Evolutionary conservation across 2,329 filamentous ascomycete species (phyloP), one percentile per base, ranked within the genome.

Genomic region (Colletotrichum kahawae): DNA sequence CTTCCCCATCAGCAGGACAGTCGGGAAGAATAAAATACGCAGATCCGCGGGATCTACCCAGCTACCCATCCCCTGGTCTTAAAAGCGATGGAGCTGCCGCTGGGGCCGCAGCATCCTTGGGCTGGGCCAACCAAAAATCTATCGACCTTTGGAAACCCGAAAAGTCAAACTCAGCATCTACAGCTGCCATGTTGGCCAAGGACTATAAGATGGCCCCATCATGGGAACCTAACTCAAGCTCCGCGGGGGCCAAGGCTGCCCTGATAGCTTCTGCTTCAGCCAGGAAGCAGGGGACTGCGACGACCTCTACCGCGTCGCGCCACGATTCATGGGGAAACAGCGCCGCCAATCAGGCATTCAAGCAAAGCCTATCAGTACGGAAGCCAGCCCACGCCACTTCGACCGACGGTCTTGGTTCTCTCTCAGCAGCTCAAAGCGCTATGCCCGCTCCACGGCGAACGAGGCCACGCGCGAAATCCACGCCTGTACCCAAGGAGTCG

Each of bases 361-460:
- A 88, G 77, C 89, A 87, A 33, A 77, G 71, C 24, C 75, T 69
- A 14, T 63, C 75, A 18, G 79, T 67, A 72, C 77, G 70, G 83
- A 82, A 38, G 79, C 87, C 51, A 86, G 84, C 69, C 4, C 34
- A 72, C 8, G 51, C 51, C 6, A 79, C 82, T n/a, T 81, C 81
- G 12, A 83, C 83, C 0, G 64, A 60, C 33, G 70, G 38, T 62
- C 78, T 67, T 76, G 92, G 91, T 74, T 95, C 95, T 2, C 87
- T 96, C 62, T 86, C 91, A 43, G 95, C 95, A 56, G 95, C 95
- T 14, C 93, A 93, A 65, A 94, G 92, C 33, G 95, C 95, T n/a
- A 92, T 95, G 85, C 87, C 91, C 33, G 38, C 63, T 5, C 16
- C 34, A n/a, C 51, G 24, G n/a, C 88, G 85, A 33, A 86, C 84